Base-by-base conservation (phyloP, 768 basidiomycete species). In the Cyclocybe aegerita region DNA sequence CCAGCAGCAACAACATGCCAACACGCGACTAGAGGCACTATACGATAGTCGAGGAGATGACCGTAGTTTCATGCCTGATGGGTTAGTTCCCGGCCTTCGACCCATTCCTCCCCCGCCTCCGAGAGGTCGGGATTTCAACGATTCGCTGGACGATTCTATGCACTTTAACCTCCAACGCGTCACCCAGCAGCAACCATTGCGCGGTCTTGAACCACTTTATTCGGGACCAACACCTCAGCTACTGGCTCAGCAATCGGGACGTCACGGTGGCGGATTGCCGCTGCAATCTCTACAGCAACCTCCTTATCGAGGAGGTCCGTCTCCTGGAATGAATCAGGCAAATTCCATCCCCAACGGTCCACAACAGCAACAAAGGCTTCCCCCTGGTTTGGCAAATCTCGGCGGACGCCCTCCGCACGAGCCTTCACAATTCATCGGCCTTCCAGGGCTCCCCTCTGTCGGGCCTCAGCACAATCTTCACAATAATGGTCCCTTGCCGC, bases 401-500 rank as follows among this genome's bases (percentile, higher is more conserved):
- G 90, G 90, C 29, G 88, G 81, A 38, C 83, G 90, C 6, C 89
- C 88, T 16, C 89, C 89, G 2, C 88, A 90, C 56, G 90, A 91
- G 44, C 81, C 86, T 15, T 75, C 77, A 7, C 89, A 88, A 57
- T 85, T 84, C 58, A 60, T 80, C 23, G 77, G 81, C 29, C 69
- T 82, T 60, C 68, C 74, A 44, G 73, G 73, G 14, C 63, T 75
- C 50, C 68, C 72, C 16, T 70, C 77, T 36, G 72, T 71, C 14
- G 70, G 71, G 4, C 60, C 81, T 35, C 81, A 80, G 54, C 66
- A 70, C 40, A 64, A 69, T 23, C 54, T 82, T 14, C 81, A 79
- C 52, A 65, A 68, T 42, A 81, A 75, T 56, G 71, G 67, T 4
- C 72, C 55, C 14, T 60, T 59, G 12, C 58, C 54, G 7, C 60